phyloP scores from a whole-genome alignment of 208 protist genomes.

The Porcisia deanei region DNA sequence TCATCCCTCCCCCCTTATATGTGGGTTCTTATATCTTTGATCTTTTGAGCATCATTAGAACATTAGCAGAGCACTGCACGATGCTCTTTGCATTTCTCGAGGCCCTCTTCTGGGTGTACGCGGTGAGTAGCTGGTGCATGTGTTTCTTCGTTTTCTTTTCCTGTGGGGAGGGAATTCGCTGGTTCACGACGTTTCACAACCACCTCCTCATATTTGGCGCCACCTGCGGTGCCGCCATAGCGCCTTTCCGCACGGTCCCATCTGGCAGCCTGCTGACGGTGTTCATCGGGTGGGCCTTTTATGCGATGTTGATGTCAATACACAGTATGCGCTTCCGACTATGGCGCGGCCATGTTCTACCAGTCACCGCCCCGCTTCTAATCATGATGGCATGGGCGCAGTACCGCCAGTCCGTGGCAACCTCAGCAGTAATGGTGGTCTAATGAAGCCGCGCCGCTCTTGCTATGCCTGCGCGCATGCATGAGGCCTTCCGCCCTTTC shows the following conservation, averaged over 20 bases:
- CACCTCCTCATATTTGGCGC: conserved; percentile 77
- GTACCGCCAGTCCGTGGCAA: conserved; percentile 11
- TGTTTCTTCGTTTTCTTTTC: conserved; percentile 90
- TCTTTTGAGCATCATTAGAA: neutral
- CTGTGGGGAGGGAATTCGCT: conserved; percentile 75
- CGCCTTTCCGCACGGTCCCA: conserved; percentile 50
- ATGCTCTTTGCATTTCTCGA: conserved; percentile 36
- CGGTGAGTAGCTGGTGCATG: conserved; percentile 86
- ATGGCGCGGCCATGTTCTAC: conserved; percentile 74
- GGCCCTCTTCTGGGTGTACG: conserved; percentile 71
- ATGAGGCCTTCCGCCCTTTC: neutral
- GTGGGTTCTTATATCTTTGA: neutral
- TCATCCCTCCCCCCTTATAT: neutral
- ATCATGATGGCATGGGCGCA: conserved; percentile 33
- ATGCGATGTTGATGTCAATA: conserved; percentile 76
- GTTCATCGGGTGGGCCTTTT: conserved; percentile 77
- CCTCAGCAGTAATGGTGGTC: neutral
- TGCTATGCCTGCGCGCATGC: neutral
- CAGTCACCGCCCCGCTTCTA: conserved; percentile 60
- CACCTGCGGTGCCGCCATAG: conserved; percentile 43
- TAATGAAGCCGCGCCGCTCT: neutral
- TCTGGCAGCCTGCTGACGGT: conserved; percentile 58
- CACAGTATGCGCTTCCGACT: conserved; percentile 72
- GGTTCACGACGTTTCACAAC: conserved; percentile 81
- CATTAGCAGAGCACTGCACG: neutral